Evolutionary conservation across 345 rosid genomes (phyloP), one percentile per base, ranked within the genome.

Genomic region (Hibiscus trionum): DNA sequence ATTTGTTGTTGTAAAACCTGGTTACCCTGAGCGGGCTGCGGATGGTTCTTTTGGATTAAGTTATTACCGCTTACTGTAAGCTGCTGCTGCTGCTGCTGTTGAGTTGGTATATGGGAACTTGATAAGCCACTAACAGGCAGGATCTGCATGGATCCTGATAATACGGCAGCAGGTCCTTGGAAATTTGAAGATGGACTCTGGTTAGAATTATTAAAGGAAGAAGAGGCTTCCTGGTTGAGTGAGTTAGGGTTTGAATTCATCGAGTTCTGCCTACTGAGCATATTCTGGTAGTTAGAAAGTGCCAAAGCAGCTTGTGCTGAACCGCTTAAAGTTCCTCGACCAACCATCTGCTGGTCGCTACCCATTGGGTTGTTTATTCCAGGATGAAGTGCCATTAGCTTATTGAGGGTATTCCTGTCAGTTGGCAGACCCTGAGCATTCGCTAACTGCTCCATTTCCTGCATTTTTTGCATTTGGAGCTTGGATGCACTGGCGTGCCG

Each of bases 381-480:
- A 0, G 97, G 84, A 70, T 88, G 88, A 59, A 88, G 72, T 15
- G 91, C 85, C 88, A 87, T 87, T 61, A 91, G 80, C 84, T 95
- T 92, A 81, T 87, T 95, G 61, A 95, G 88, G 57, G 91, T 82
- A 81, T 77, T 92, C 78, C 89, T 70, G 58, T 95, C 99, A 73
- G 93, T 79, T 56, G 93, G 90, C 75, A 90, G 84, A 53, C 97
- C 93, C 80, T 90, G 97, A 72, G 76, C 84, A 72, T 73, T 84
- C n/a, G 91, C 88, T 31, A 85, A 82, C 81, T 90, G 99, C 82
- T 95, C 97, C 83, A 87, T 86, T 77, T 91, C 96, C 82, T 88
- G 96, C 83, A 88, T 83, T 80, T 85, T 86, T 67, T 90, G 97
- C 87, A 90, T 79, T 79, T 92, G 93, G 73, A 84, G 73, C 79